Base-by-base conservation (phyloP, 2,329 filamentous ascomycete genomes). In the Aspergillus fructus region DNA sequence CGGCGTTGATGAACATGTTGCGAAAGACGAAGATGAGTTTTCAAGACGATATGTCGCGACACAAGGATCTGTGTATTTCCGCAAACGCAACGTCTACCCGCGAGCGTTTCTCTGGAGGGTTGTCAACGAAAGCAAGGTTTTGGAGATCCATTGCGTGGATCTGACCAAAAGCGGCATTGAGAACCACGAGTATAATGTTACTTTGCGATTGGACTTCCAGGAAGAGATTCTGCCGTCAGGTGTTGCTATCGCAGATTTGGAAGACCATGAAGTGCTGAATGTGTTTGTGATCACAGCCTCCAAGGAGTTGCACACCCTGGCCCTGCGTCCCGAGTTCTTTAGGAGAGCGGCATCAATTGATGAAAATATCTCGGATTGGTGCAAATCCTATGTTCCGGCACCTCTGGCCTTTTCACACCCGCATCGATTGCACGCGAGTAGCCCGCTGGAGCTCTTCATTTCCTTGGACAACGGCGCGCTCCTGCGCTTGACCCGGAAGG, bases 21-120 rank as follows among this genome's bases (percentile, higher is more conserved):
- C 79, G 63, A 86, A 90, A 68, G 90, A 93, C 64, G 74, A 77
- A 60, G 73, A 76, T n/a, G 79, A 83, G 9, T 96, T 96, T 69
- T 85, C 87, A 63, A 80, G 83, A 59, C 87, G 85, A 62, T 85
- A 90, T 69, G 79, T 97, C 53, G 91, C 93, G 24, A 87, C 82
- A 2, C 85, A 92, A 33, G 89, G 91, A 27, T 91, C 91, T 2
- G 83, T 97, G 55, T 96, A 91, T 78, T 92, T 96, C 74, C 87
- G 94, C 55, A 84, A 85, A 72, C 84, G 89, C 72, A 85, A 89
- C 68, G 81, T 84, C 62, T 87, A 89, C 62, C 94, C 94, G 40
- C 87, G 90, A 70, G 91, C 86, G 74, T 96, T 97, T 71, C 82
- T 96, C 48, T 99, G 94, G 94, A 86, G 93, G 65, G 83, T 97